Evolutionary conservation across 495 filamentous ascomycete species (phyloP).

Genomic region (Parachaetomium inaequale): DNA sequence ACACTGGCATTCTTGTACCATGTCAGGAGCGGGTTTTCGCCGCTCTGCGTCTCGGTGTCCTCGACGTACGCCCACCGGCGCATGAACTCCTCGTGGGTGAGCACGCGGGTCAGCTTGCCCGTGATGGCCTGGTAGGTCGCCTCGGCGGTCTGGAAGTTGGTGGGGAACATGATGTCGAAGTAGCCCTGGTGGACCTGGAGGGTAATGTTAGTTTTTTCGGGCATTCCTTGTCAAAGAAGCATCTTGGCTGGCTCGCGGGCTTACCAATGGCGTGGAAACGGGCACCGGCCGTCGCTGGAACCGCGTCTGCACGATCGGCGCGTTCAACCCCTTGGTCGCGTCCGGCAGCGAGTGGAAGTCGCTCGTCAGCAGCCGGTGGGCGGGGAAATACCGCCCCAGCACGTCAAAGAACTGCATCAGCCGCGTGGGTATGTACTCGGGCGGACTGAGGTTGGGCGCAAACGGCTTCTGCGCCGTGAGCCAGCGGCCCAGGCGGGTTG

Average conservation of each 20-base stretch:
- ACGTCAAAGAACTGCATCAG: constrained; percentile 97
- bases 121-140: constrained; percentile 88
- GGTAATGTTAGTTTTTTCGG: not conserved
- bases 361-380: constrained; percentile 79
- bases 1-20: constrained; percentile 96
- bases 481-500: constrained; percentile 55
- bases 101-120: constrained; percentile 79
- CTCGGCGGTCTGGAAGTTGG: constrained; percentile 84
- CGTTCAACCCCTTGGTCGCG: constrained; percentile 75
- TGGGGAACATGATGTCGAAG: constrained; percentile 98
- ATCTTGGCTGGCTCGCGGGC: constrained; percentile 19
- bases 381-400: constrained; percentile 78
- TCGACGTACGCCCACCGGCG: constrained; percentile 82
- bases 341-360: constrained; percentile 88
- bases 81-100: constrained; percentile 88
- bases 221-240: constrained; percentile 6
- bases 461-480: constrained; percentile 62
- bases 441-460: constrained; percentile 65
- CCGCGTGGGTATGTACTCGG: constrained; percentile 91
- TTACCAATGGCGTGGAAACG: constrained; percentile 84
- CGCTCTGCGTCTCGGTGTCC: constrained; percentile 80
- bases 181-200: constrained; percentile 89
- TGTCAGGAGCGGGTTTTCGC: constrained; percentile 86
- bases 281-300: constrained; percentile 82
- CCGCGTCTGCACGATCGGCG: constrained; percentile 92